Evolutionary conservation across 169 alveolate genomes (phyloP).

Genomic region (Plasmodium knowlesi): DNA sequence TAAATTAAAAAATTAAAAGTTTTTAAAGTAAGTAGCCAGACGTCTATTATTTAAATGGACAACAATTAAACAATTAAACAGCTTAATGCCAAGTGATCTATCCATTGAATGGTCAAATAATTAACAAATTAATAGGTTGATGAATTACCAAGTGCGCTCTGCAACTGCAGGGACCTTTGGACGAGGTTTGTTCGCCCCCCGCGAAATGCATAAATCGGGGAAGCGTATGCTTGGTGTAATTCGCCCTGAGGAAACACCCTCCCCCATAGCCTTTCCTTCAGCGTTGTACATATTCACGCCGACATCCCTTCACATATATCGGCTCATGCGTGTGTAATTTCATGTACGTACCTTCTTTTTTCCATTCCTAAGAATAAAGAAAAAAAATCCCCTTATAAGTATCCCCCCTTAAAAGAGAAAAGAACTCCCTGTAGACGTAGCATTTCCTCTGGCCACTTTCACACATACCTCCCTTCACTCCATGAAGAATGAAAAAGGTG

Average conservation of each 20-base stretch:
- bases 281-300: background rate
- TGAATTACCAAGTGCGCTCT: background rate
- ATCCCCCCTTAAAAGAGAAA: background rate
- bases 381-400: background rate
- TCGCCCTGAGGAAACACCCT: background rate
- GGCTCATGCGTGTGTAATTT: background rate
- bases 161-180: background rate
- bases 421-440: background rate
- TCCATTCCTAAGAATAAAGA: background rate
- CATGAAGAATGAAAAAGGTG: conserved; percentile 16
- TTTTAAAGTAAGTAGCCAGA: background rate
- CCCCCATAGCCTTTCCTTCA: background rate
- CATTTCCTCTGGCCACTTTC: background rate
- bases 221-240: background rate
- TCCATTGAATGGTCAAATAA: background rate
- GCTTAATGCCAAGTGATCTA: background rate
- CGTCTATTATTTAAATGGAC: background rate
- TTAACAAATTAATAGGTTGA: background rate
- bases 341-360: background rate
- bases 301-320: background rate
- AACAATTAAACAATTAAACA: background rate
- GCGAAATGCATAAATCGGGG: background rate
- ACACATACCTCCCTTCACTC: conserved; percentile 7
- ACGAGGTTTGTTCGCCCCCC: background rate
- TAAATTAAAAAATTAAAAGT: too few species aligned